phyloP scores from a whole-genome alignment of 1,284 basidiomycete species.

The Leccinum fuscescens region DNA sequence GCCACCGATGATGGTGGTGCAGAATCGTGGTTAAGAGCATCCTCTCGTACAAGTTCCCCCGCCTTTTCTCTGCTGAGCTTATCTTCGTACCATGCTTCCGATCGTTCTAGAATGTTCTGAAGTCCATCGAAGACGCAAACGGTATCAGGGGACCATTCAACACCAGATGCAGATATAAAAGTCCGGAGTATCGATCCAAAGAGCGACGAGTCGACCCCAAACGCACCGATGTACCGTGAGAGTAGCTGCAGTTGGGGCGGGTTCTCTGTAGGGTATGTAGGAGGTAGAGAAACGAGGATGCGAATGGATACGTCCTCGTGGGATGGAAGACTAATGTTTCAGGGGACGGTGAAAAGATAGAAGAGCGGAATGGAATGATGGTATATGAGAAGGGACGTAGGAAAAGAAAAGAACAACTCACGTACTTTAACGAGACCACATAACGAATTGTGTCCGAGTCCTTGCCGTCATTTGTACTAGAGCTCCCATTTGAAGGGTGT shows the following conservation, averaged over 20 bases:
- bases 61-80: conserved; percentile 55
- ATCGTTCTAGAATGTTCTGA: conserved; percentile 71
- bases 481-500: background rate
- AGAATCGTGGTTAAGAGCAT: conserved; percentile 38
- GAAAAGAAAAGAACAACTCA: conserved; percentile 3
- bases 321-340: conserved; percentile 37
- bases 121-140: conserved; percentile 90
- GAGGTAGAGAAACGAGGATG: conserved; percentile 73
- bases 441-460: conserved; percentile 54
- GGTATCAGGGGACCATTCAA: conserved; percentile 70
- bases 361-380: background rate
- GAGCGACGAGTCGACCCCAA: conserved; percentile 65
- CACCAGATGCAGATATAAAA: conserved; percentile 74
- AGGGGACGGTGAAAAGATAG: conserved; percentile 36
- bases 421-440: conserved; percentile 53
- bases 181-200: conserved; percentile 81
- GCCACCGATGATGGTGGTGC: conserved; percentile 10
- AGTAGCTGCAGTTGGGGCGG: conserved; percentile 84
- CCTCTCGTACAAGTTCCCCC: conserved; percentile 59
- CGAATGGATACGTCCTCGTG: conserved; percentile 58
- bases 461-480: conserved; percentile 3
- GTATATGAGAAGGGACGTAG: background rate
- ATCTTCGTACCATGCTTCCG: conserved; percentile 69
- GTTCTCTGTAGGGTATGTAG: conserved; percentile 66
- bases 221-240: conserved; percentile 82